Evolutionary conservation across 345 rosid genomes (phyloP), one percentile per base, ranked within the genome.

Genomic region (Microcos paniculata): DNA sequence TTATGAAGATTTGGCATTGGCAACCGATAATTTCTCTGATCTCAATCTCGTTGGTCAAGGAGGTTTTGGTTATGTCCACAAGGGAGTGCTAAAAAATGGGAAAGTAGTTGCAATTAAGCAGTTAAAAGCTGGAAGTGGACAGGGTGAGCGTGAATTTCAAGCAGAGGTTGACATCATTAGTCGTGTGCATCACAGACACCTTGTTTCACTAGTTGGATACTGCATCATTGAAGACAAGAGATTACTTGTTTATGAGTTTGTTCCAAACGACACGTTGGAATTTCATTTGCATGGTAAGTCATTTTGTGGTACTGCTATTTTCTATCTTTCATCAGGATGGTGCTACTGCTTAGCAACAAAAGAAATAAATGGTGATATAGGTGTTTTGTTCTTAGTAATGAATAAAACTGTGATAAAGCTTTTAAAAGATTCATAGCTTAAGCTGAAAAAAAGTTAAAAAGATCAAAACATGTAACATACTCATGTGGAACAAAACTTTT

Each of bases 211-310:
- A 9, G 85, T 86, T 69, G 97, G 97, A 67, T 89, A 89, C 79
- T 90, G 97, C 78, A 87, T 81, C 3, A 74, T 81, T 45, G 88
- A 91, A 15, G 79, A 81, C 56, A 84, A 83, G 28, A 87, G 93
- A 77, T 56, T 90, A 80, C 97, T 92, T 81, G 94, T 92, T 43
- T 92, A 90, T 33, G 97, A 92, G 83, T 90, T 89, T 87, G 90
- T 90, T 64, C 83, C 90, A n/a, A 92, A 90, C 57, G 78, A 84
- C 73, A 87, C 90, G 1, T 66, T 89, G 62, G 92, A 87, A 71
- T 90, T 81, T 76, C 97, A 92, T 79, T 78, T 90, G 69, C 93
- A 92, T 10, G 94, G 97, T 90, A 75, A 76, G 92, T 86, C 16
- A 35, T 71, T 30, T 70, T 62, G 46, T 45, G 2, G 1, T 13